Base-by-base conservation (phyloP, 202 grass and related monocot genomes). In the Tripidium arundinaceum region DNA sequence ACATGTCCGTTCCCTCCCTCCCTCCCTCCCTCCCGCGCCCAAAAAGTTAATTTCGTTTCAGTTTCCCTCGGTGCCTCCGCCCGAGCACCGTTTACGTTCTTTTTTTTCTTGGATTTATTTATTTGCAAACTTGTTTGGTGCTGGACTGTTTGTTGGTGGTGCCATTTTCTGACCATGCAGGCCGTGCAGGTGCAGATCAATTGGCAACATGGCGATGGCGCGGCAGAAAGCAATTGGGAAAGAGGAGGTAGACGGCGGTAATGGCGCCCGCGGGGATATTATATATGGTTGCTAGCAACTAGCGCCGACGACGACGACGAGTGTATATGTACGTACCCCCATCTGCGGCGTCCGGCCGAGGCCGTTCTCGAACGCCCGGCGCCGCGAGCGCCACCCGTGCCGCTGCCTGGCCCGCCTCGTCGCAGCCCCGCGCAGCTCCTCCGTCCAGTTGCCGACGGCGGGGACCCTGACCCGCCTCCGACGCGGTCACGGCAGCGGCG, bases 301-400 rank as follows among this genome's bases (percentile, higher is more conserved):
- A 5, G 15, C 45, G 10, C 16, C 8, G 19, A 6, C 34, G 34
- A 9, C 18, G 49, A 11, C 6, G 33, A 1, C 8, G 11, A 14
- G 36, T 22, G 64, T 12, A 0, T 8, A 68, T 64, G 34, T 89
- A 98, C 96, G n/a, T n/a, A n/a, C n/a, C n/a, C 96, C 96, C 96
- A 99, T 99, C 85, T 93, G 96, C 72, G 96, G 96, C 86, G 92
- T 90, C 7, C 60, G 62, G 69, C 84, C 96, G 70, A 91, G 92
- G 70, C 92, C 90, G 88, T 99, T 96, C 82, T 91, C 84, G 25
- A 77, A 29, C 31, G 71, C 24, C 22, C 43, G 62, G 37, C 92
- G 75, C 25, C 74, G 78, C 9, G 62, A 36, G 24, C 11, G 57
- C 63, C 77, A 10, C 62, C 62, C 75, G 43, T 15, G 76, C 22